Base-by-base conservation (phyloP, 139 green algal genomes). In the Tetraselmis striata region DNA sequence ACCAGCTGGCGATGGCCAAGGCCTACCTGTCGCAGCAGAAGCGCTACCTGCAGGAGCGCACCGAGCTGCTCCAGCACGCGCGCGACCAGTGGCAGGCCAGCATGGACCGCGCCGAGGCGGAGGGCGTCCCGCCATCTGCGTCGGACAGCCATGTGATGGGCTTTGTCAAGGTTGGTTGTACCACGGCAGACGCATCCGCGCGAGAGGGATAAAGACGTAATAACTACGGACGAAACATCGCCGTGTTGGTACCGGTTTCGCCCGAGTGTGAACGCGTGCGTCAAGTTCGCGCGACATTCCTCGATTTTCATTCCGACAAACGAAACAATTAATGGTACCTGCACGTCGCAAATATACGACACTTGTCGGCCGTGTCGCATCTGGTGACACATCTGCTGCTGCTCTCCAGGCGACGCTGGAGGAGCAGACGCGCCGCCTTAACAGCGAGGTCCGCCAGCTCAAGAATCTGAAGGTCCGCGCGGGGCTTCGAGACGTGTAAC, bases 81-180 rank as follows among this genome's bases (percentile, higher is more conserved):
- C 45, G 45, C 5, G 45, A 67, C 11, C 45, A 67, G 45, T 67
- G 45, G 45, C 45, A 67, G 45, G 18, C 18, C 11, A 67, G 18
- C 45, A 18, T 18, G 11, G 45, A 67, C 45, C 45, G 45, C 5
- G 45, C 45, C 45, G 45, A 5, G 45, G 45, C 45, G 11, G 45
- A 67, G 11, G 45, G 45, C 45, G 45, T 18, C 11, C 45, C 5
- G 11, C 45, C 45, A 5, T 67, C 45, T 18, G 45, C 45, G 5
- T 5, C 45, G 5, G 45, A 67, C 45, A 67, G 45, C 45, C 45
- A 67, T 18, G 45, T 67, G 5, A 67, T 67, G 45, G 45, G 45
- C 45, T 67, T 67, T 67, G 45, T 67, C 45, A 67, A 67, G 45
- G 45, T 67, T n/a, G n/a, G n/a, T n/a, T n/a, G n/a, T n/a, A n/a